Evolutionary conservation across 2,329 filamentous ascomycete genomes (phyloP).

Genomic region (Rhinocladiella similis): DNA sequence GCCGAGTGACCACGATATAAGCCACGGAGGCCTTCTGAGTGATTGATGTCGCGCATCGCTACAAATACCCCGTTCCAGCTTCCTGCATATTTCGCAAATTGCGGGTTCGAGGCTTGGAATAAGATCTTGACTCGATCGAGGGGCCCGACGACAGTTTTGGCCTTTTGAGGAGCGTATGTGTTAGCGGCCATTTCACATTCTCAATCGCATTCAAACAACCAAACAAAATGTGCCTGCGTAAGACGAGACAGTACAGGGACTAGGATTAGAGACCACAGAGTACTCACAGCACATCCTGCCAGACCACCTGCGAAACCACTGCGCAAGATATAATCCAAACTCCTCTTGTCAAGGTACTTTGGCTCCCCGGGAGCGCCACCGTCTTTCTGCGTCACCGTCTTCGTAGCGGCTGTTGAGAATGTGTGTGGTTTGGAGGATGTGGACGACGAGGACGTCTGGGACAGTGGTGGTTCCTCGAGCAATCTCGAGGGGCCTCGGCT

Average conservation of each 20-base stretch:
- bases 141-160: conserved; percentile 91
- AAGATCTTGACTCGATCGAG: conserved; percentile 98
- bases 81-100: conserved; percentile 89
- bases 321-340: conserved; percentile 78
- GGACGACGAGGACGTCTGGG: conserved; percentile 7
- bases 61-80: conserved; percentile 81
- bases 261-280: not conserved
- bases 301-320: conserved; percentile 85
- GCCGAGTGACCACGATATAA: conserved; percentile 94
- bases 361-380: conserved; percentile 28
- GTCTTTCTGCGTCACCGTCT: conserved; percentile 48
- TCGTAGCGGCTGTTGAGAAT: conserved; percentile 55
- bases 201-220: too few species aligned
- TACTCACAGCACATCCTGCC: conserved; percentile 82
- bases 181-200: conserved; percentile 16
- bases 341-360: conserved; percentile 66
- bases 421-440: conserved; percentile 38
- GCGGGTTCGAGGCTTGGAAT: conserved; percentile 91
- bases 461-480: conserved; percentile 33
- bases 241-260: too few species aligned
- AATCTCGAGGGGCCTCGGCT: conserved; percentile 35
- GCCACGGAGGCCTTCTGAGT: conserved; percentile 69
- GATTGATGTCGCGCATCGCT: conserved; percentile 82
- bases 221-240: too few species aligned
- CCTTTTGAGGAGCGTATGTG: conserved; percentile 52